Conservation (phyloP, 768 basidiomycete genomes). For the Daedalea quercina region DNA sequence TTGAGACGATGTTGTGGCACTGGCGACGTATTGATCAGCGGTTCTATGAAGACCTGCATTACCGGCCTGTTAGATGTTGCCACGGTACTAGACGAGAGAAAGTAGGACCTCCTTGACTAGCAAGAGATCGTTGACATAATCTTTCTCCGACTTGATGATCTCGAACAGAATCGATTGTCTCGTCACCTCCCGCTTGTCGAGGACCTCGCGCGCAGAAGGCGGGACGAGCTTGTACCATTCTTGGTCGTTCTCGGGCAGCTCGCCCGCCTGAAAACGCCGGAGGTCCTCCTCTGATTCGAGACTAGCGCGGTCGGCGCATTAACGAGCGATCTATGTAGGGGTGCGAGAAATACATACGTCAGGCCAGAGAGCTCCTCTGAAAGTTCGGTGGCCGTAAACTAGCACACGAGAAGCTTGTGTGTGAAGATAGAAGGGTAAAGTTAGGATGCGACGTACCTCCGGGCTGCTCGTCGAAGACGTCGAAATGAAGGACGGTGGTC, state of each 20-base stretch:
- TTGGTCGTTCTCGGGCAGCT: conserved; percentile 59
- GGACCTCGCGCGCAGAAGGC: conserved; percentile 54
- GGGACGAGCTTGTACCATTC: conserved; percentile 84
- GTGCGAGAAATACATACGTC: conserved; percentile 12
- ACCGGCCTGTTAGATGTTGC: background rate
- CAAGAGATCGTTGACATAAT: conserved; percentile 80
- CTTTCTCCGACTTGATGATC: conserved; percentile 81
- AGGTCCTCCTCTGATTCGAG: conserved; percentile 60
- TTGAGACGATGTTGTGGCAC: conserved; percentile 54
- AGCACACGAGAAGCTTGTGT: conserved; percentile 4
- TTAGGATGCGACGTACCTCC: conserved; percentile 13
- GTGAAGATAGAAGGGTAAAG: conserved; percentile 1
- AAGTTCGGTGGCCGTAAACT: conserved; percentile 13
- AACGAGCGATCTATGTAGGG: background rate
- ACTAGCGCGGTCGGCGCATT: conserved; percentile 25
- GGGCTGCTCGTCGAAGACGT: conserved; percentile 17
- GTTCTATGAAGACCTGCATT: conserved; percentile 64
- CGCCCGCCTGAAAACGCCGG: conserved; percentile 58
- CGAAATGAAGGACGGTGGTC: conserved; percentile 20
- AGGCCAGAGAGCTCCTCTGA: conserved; percentile 19
- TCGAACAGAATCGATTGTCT: conserved; percentile 88
- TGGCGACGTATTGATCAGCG: conserved; percentile 53
- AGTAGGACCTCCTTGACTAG: conserved; percentile 53
- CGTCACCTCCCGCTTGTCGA: conserved; percentile 74
- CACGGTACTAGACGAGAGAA: background rate